Evolutionary conservation across 192 early-diverging fungal genomes (phyloP).

Genomic region (Umbelopsis sp.): DNA sequence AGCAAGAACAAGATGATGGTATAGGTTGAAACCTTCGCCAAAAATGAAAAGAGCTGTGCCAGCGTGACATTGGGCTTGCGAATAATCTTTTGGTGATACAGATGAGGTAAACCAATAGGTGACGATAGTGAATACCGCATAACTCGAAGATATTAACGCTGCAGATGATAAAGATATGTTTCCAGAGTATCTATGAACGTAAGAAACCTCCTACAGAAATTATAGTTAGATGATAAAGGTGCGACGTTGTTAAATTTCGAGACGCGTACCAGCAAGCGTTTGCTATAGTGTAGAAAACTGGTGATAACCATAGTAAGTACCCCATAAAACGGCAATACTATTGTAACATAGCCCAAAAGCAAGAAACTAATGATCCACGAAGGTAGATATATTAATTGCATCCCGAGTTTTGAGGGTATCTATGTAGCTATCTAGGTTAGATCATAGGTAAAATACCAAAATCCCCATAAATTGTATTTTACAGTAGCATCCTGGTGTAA

Average conservation of each 20-base stretch:
- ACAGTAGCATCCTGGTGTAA: neutral
- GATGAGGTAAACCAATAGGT: neutral
- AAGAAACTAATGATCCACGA: neutral
- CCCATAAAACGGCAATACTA: neutral
- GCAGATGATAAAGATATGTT: neutral
- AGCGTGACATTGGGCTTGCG: neutral
- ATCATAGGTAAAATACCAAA: neutral
- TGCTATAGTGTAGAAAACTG: slow-evolving; percentile 24
- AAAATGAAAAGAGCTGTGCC: slow-evolving; percentile 17
- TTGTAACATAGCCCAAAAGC: neutral
- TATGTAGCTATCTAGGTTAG: neutral
- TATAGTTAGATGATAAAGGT: neutral
- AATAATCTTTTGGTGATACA: neutral
- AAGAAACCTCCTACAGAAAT: slow-evolving; percentile 33
- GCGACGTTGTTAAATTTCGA: neutral
- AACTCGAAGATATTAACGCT: slow-evolving; percentile 18
- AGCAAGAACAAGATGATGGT: slow-evolving; percentile 29
- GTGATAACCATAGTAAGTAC: neutral
- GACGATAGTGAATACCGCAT: neutral
- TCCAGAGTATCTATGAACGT: slow-evolving; percentile 34
- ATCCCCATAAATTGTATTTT: neutral
- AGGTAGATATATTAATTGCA: slow-evolving; percentile 31
- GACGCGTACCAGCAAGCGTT: slow-evolving; percentile 29
- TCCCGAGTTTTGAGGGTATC: slow-evolving; percentile 26
- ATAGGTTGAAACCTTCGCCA: slow-evolving; percentile 30